A percentile compares a stretch with the other conserved stretches of the same genome.
Evolutionary conservation across 2,329 filamentous ascomycete species (phyloP).

Genomic region (Trichoderma atroviride): DNA sequence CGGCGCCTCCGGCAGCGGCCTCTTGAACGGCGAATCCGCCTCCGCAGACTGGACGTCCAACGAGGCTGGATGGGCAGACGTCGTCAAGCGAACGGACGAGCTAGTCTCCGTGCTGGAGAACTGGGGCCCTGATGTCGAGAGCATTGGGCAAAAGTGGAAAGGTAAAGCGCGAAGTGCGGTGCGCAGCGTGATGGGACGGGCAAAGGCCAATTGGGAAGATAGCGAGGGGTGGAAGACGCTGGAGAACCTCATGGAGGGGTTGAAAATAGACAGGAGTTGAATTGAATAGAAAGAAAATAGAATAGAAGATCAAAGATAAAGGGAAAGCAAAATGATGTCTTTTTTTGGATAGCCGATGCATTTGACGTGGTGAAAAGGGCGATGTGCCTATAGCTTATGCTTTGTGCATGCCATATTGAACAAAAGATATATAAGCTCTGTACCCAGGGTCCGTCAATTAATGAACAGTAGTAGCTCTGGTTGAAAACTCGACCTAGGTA

Average conservation of each 20-base stretch:
- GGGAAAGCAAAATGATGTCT: background rate
- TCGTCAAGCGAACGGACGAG: conserved; percentile 78
- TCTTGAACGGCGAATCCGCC: conserved; percentile 45
- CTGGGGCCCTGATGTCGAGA: conserved; percentile 65
- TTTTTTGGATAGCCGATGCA: background rate
- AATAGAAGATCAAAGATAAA: background rate
- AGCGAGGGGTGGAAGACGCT: conserved; percentile 68
- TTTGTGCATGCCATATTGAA: no score
- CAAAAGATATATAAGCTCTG: no score
- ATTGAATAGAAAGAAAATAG: background rate
- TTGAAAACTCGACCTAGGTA: no score
- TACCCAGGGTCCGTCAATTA: no score
- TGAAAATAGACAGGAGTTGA: conserved; percentile 44
- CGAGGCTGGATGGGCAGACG: conserved; percentile 66
- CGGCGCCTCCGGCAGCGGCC: conserved; percentile 50
- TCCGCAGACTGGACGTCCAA: conserved; percentile 52
- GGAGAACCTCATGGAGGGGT: conserved; percentile 57
- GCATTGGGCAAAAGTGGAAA: conserved; percentile 80
- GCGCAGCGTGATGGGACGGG: conserved; percentile 79
- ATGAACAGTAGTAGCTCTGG: no score
- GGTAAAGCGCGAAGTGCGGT: conserved; percentile 86
- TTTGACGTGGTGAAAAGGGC: background rate
- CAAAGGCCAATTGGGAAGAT: conserved; percentile 80
- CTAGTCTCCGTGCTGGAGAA: conserved; percentile 83
- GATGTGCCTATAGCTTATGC: background rate